These are phyloP conservation scores for Piper longum DNA, from an alignment of 164 flowering plant genomes.

Conservation along the genomic window DNA sequence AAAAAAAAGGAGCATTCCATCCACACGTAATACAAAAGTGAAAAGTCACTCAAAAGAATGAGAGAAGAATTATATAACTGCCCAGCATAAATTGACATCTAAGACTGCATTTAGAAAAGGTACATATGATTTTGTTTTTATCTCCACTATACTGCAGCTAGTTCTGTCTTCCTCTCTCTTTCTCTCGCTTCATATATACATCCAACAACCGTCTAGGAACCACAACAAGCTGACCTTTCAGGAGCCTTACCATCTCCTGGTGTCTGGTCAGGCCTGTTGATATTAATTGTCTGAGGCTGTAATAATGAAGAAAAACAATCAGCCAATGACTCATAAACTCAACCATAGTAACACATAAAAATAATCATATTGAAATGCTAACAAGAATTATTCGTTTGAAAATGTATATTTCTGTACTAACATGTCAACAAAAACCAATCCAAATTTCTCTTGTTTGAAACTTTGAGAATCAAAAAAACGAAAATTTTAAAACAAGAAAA, in stretches of 20 bases:
- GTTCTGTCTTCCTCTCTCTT: background rate
- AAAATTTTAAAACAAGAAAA: too few relatives aligned
- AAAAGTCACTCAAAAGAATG: background rate
- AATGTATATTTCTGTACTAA: too few relatives aligned
- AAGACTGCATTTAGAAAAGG: background rate
- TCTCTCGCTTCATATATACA: background rate
- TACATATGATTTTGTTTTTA: background rate
- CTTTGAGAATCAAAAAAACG: too few relatives aligned
- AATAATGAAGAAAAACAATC: conserved; percentile 5
- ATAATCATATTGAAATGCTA: too few relatives aligned
- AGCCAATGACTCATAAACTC: too few relatives aligned
- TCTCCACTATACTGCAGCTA: background rate
- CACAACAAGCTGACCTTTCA: conserved; percentile 64
- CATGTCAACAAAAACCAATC: background rate
- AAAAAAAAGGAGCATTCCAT: too few relatives aligned
- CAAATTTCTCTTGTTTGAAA: background rate
- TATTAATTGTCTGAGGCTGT: conserved; percentile 68
- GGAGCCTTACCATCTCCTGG: conserved; percentile 43
- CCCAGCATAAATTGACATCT: background rate
- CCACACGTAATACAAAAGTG: too few relatives aligned
- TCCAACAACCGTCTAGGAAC: conserved; percentile 24
- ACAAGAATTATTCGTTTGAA: too few relatives aligned
- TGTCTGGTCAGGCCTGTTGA: conserved; percentile 48
- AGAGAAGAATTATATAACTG: background rate
- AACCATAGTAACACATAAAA: too few relatives aligned